Evolutionary conservation across 2,329 filamentous ascomycete species (phyloP), one percentile per base, ranked within the genome.

Genomic region (Cladosporium colombiae): DNA sequence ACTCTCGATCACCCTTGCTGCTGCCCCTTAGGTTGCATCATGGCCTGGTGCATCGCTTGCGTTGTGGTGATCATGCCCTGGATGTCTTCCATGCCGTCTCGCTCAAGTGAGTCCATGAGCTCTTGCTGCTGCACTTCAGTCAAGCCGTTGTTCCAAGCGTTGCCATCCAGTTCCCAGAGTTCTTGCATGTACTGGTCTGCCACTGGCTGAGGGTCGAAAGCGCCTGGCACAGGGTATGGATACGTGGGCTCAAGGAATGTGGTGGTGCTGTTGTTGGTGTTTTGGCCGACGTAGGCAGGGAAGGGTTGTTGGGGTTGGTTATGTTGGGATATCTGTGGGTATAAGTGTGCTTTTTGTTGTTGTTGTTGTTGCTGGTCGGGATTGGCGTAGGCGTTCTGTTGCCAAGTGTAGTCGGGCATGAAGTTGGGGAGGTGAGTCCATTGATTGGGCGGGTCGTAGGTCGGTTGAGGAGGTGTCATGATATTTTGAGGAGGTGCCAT

Each of bases 71-170:
- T 78, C 73, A 78, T 77, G 67, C 68, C 73, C 67, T 78, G 74
- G 37, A 78, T 77, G 63, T 76, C 74, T 46, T 74, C 73, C 74
- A 78, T 77, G 13, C 76, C 76, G n/a, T 74, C 70, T 18, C 74
- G 77, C 67, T 78, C 76, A 14, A 78, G 67, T 1, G 66, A 70
- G n/a, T 74, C 75, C 72, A 78, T 74, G 33, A 78, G 68, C 63
- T 78, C 76, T 46, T 74, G 70, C 62, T 78, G 76, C 65, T 78
- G 76, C 46, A 69, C 68, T 35, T 74, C 70, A 4, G 69, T 75
- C 46, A 78, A 62, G 10, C 75, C 76, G 23, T 70, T 71, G n/a
- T 75, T 75, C 60, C 74, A 77, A 3, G 65, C 68, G 23, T 71
- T 71, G 0, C 69, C 68, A 31, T 75, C 72, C 66, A 74, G 70